Base-by-base conservation (phyloP, 2,329 filamentous ascomycete genomes). In the Claviceps arundinis region DNA sequence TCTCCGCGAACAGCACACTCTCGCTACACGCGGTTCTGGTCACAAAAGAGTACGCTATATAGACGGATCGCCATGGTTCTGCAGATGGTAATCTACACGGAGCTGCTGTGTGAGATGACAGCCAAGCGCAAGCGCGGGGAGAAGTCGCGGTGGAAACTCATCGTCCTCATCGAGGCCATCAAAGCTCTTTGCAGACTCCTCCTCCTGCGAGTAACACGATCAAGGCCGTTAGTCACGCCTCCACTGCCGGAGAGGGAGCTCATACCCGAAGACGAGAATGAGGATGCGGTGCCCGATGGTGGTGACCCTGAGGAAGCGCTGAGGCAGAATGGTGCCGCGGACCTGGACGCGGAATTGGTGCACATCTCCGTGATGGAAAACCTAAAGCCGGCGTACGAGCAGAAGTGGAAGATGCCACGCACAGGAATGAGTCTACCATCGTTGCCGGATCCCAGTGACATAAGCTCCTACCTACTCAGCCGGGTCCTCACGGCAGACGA, bases 31-130 rank as follows among this genome's bases (percentile, higher is more conserved):
- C 76, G 77, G 52, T 82, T 81, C 66, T 86, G 82, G 82, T 73
- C 78, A 6, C 68, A 74, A 52, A 77, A 76, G 59, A 81, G 76
- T 61, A 73, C 77, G 4, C 74, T 88, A 9, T 98, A 98, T 68
- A 81, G 84, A 54, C 80, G 87, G 54, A 81, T 94, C 51, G 90
- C 91, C 42, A 77, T 90, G 57, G 73, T 89, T 4, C 73, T 98
- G 48, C 89, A 95, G 65, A 85, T 95, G 70, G 86, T 96, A 26
- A 87, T 93, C 59, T 97, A 97, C 64, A 95, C 90, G 0, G 89
- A 98, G 70, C 74, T 98, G 34, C 72, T 98, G n/a, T 93, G 91
- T 78, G 93, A 98, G 67, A 98, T 98, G 93, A 81, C 86, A 30
- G 90, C 90, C 30, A 94, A 95, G 69, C 79, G 91, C 48, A 83